phyloP scores from a whole-genome alignment of 306 rosid species.

The Prosopis cineraria region DNA sequence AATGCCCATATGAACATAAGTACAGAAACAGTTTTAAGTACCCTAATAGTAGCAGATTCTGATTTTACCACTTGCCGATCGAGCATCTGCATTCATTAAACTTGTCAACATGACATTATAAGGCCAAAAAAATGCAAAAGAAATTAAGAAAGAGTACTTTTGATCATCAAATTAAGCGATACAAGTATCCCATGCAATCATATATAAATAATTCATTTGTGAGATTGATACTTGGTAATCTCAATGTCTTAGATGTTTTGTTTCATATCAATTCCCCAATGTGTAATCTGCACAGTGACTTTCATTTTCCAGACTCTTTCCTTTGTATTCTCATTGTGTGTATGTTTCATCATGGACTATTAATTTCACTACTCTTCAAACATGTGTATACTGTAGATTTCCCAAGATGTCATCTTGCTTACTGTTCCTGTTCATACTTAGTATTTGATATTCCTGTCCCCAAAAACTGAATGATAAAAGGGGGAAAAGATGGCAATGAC shows the following conservation, averaged over 20 bases:
- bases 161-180: conserved; percentile 27
- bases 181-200: conserved; percentile 24
- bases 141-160: neutral
- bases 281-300: neutral
- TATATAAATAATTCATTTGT: neutral
- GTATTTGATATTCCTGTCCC: too few species aligned
- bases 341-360: neutral
- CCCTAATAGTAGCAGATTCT: conserved; percentile 95
- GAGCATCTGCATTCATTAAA: conserved; percentile 68
- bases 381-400: neutral
- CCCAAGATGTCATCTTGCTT: too few species aligned
- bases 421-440: too few species aligned
- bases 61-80: conserved; percentile 94
- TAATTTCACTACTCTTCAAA: neutral
- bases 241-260: conserved; percentile 6
- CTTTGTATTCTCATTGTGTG: conserved; percentile 16
- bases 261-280: conserved; percentile 11
- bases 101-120: conserved; percentile 27
- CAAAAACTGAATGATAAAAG: too few species aligned
- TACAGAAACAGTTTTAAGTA: conserved; percentile 30
- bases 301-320: conserved; percentile 1
- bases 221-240: conserved; percentile 4
- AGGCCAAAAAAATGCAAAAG: conserved; percentile 19
- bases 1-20: neutral
- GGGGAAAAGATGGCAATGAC: too few species aligned